A percentile compares a stretch with the other conserved stretches of the same genome.
phyloP scores from a whole-genome alignment of 1,284 basidiomycete species.

The Cryptococcus sp. region DNA sequence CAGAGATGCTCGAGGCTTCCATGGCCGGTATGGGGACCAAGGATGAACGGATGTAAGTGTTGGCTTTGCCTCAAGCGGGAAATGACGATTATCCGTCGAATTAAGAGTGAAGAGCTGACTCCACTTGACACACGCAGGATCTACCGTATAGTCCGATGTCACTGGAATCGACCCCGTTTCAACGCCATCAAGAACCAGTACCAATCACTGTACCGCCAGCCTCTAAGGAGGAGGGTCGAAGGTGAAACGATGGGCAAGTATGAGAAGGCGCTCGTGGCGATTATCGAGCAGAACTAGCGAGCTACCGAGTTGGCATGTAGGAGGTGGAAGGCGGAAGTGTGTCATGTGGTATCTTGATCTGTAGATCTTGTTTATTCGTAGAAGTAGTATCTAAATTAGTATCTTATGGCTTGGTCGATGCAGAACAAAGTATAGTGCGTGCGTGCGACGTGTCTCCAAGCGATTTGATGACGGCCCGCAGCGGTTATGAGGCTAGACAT shows the following conservation, averaged over 20 bases:
- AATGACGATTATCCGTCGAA: not conserved
- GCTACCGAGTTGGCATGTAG: not conserved
- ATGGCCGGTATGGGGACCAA: slow-evolving; percentile 54
- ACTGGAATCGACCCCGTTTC: slow-evolving; percentile 53
- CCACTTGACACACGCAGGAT: slow-evolving; percentile 25
- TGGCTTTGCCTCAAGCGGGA: not conserved
- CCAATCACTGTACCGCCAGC: slow-evolving; percentile 40
- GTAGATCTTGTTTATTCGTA: too few relatives aligned
- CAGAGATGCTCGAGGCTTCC: slow-evolving; percentile 44
- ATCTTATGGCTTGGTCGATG: not conserved
- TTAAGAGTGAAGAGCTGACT: not conserved
- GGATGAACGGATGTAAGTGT: slow-evolving; percentile 50
- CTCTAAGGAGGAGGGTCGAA: slow-evolving; percentile 44
- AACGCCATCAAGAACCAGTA: slow-evolving; percentile 51
- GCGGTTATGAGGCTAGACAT: too few relatives aligned
- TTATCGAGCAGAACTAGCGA: slow-evolving; percentile 38
- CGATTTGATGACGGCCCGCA: too few relatives aligned
- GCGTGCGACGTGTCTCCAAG: too few relatives aligned
- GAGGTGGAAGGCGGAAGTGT: not conserved
- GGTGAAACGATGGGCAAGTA: slow-evolving; percentile 54
- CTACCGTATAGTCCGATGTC: slow-evolving; percentile 49
- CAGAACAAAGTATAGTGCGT: not conserved
- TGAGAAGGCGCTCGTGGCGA: slow-evolving; percentile 40
- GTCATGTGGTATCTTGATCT: too few relatives aligned
- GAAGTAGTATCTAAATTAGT: too few relatives aligned